Conservation (phyloP, 345 rosid species). For the Gynandropsis gynandra region DNA sequence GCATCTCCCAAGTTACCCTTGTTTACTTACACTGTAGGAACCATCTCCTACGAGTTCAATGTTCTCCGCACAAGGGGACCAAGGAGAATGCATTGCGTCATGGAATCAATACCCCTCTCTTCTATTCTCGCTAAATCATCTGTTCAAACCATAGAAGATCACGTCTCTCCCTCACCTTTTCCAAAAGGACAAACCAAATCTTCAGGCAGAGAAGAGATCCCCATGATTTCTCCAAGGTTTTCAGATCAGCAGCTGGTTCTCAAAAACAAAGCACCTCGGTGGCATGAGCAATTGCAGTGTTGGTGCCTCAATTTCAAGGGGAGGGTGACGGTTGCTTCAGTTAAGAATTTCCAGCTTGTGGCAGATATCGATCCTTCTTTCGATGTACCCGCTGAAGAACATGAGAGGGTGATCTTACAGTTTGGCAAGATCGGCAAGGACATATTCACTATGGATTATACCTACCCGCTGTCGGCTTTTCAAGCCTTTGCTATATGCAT, state of each 20-base stretch:
- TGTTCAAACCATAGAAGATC: constrained; percentile 33
- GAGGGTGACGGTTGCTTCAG: constrained; percentile 96
- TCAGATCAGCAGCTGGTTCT: constrained; percentile 57
- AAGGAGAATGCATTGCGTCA: constrained; percentile 79
- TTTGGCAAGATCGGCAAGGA: constrained; percentile 93
- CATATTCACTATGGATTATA: constrained; percentile 93
- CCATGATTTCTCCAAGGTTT: constrained; percentile 27
- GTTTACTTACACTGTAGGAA: constrained; percentile 48
- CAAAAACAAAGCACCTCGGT: constrained; percentile 83
- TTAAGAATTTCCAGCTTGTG: constrained; percentile 91
- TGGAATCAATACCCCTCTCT: constrained; percentile 77
- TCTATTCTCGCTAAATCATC: constrained; percentile 54
- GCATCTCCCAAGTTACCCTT: constrained; percentile 52
- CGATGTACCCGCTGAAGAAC: constrained; percentile 50
- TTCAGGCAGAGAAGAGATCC: constrained; percentile 32
- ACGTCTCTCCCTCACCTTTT: constrained; percentile 23
- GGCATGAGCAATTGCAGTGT: constrained; percentile 97
- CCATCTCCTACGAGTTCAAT: constrained; percentile 73
- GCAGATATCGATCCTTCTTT: constrained; percentile 63
- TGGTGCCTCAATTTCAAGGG: constrained; percentile 97
- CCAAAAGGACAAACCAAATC: constrained; percentile 32
- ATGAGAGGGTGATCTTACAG: constrained; percentile 75
- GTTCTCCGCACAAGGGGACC: constrained; percentile 93
- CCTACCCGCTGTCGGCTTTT: constrained; percentile 83
- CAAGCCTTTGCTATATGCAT: constrained; percentile 90